A percentile compares a stretch with the other conserved stretches of the same genome.
Evolutionary conservation across 305 asterid species (phyloP).

Genomic region (Fraxinus velutina): DNA sequence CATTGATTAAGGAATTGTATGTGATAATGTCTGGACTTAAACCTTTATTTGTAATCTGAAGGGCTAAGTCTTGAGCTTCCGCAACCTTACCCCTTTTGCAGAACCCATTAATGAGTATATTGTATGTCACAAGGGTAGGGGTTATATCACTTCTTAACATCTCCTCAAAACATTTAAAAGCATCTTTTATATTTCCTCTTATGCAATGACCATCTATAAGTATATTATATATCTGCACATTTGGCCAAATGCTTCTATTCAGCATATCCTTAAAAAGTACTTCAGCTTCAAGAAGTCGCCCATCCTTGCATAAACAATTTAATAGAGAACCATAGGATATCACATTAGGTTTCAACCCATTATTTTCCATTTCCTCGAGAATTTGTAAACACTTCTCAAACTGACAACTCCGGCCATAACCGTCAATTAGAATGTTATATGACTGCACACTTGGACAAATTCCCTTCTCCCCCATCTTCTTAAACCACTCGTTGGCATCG

Average conservation of each 20-base stretch:
- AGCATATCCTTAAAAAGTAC: conserved; percentile 59
- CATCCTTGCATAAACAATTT: conserved; percentile 63
- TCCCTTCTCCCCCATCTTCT: conserved; percentile 56
- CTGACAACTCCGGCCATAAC: conserved; percentile 48
- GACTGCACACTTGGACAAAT: conserved; percentile 54
- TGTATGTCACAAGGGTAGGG: conserved; percentile 70
- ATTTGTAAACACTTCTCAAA: conserved; percentile 62
- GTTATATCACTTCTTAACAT: conserved; percentile 38
- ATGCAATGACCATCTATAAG: conserved; percentile 57
- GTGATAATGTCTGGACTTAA: conserved; percentile 60
- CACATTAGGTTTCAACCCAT: conserved; percentile 51
- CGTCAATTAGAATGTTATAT: conserved; percentile 63
- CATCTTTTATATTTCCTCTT: conserved; percentile 46
- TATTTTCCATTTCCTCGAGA: conserved; percentile 68
- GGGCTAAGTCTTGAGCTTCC: conserved; percentile 66
- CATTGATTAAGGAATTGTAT: conserved; percentile 61
- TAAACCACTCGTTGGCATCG: conserved; percentile 50
- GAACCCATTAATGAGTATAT: conserved; percentile 57
- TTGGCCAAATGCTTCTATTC: conserved; percentile 48
- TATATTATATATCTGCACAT: conserved; percentile 63
- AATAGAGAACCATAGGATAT: conserved; percentile 64
- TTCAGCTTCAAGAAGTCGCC: conserved; percentile 65
- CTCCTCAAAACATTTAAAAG: conserved; percentile 43
- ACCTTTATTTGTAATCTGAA: conserved; percentile 41
- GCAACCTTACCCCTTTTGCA: conserved; percentile 45